phyloP scores from a whole-genome alignment of 2,329 filamentous ascomycete species.

The Colletotrichum kahawae region DNA sequence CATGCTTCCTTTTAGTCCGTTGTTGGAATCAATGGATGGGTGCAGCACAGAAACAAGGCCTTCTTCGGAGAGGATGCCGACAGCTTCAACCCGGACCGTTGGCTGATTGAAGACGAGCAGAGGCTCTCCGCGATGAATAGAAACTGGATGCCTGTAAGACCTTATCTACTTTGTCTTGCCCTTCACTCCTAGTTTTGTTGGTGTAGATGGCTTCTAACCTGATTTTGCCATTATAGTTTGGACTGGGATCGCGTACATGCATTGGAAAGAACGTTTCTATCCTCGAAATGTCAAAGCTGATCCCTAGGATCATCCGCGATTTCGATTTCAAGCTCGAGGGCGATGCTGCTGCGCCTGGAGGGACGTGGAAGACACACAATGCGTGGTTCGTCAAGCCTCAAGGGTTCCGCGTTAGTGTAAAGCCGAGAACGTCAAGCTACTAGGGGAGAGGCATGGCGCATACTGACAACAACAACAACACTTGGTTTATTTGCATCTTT shows the following conservation, averaged over 20 bases:
- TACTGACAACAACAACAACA: background rate
- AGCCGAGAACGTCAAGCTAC: background rate
- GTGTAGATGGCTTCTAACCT: rapidly evolving
- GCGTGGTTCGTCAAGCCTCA: slow-evolving; percentile 48
- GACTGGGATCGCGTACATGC: slow-evolving; percentile 45
- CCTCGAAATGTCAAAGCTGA: slow-evolving; percentile 47
- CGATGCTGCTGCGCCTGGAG: background rate
- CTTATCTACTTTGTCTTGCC: rapidly evolving
- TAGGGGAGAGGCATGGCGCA: background rate
- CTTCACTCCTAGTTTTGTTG: too few relatives aligned
- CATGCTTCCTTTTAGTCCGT: slow-evolving; percentile 24
- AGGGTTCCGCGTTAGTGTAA: slow-evolving; percentile 37
- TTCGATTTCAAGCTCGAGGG: slow-evolving; percentile 36
- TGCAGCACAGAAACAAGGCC: slow-evolving; percentile 34
- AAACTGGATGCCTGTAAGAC: slow-evolving; percentile 31
- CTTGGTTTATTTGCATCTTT: background rate
- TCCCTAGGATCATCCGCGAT: slow-evolving; percentile 39
- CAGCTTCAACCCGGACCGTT: slow-evolving; percentile 44
- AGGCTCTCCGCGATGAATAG: slow-evolving; percentile 31
- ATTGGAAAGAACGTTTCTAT: slow-evolving; percentile 48
- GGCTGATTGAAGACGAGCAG: slow-evolving; percentile 34
- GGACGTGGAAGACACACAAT: slow-evolving; percentile 38
- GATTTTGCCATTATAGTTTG: slow-evolving; percentile 35
- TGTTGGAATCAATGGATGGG: slow-evolving; percentile 41
- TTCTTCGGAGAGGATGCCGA: slow-evolving; percentile 38